A percentile compares a stretch with the other conserved stretches of the same genome.
phyloP scores from a whole-genome alignment of 768 basidiomycete species.

The Tephrocybe rancida region DNA sequence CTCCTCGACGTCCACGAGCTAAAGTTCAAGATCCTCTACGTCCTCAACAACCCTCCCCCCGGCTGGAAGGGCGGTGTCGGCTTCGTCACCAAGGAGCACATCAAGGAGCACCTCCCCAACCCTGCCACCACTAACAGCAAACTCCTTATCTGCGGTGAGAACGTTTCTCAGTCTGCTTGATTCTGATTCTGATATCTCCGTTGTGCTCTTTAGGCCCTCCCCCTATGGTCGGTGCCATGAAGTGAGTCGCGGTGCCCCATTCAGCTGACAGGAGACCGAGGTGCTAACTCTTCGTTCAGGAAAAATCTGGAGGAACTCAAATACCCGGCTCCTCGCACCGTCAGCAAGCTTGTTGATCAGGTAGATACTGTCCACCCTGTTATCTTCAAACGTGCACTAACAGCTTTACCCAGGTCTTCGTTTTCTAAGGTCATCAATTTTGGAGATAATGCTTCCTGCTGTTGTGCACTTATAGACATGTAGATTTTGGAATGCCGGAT shows the following conservation, averaged over 20 bases:
- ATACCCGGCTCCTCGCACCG: conserved; percentile 84
- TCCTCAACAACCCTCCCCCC: conserved; percentile 92
- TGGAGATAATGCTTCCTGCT: conserved; percentile 5
- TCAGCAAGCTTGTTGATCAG: conserved; percentile 94
- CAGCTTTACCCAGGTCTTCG: conserved; percentile 37
- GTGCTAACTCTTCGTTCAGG: conserved; percentile 39
- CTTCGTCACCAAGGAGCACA: conserved; percentile 92
- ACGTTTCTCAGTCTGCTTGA: neutral
- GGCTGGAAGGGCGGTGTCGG: conserved; percentile 89
- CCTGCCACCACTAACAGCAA: conserved; percentile 67
- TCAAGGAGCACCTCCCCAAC: conserved; percentile 78
- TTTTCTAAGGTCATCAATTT: conserved; percentile 35
- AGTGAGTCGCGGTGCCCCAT: conserved; percentile 33
- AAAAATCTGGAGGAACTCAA: conserved; percentile 88
- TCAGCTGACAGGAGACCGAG: neutral
- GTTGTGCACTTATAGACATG: no score
- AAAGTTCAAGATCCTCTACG: conserved; percentile 81
- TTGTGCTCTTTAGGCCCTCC: conserved; percentile 50
- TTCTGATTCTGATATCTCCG: neutral
- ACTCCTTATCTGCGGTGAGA: conserved; percentile 79
- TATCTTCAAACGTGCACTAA: neutral
- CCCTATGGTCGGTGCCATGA: conserved; percentile 57
- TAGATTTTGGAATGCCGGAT: conserved; percentile 8
- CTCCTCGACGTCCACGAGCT: conserved; percentile 61
- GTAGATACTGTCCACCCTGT: conserved; percentile 34